Percentiles rank a stretch among this genome's conserved stretches.
phyloP scores from a whole-genome alignment of 2,329 filamentous ascomycete genomes.

The Rosellinia necatrix region DNA sequence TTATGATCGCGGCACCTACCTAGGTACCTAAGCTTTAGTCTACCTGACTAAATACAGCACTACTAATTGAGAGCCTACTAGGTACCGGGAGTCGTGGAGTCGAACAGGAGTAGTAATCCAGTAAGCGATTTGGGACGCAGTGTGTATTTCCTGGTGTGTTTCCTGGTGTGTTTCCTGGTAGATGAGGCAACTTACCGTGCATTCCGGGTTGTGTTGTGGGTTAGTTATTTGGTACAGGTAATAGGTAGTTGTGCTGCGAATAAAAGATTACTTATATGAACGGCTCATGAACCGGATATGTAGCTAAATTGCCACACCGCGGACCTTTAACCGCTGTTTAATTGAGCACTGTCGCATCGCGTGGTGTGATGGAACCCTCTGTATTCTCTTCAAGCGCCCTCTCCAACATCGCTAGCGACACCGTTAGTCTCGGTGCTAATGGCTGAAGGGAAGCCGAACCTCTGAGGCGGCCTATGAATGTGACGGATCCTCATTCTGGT shows the following conservation, averaged over 20 bases:
- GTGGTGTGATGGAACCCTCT: conserved; percentile 9
- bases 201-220: too few relatives aligned
- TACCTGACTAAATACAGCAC: too few relatives aligned
- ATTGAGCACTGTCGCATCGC: not conserved
- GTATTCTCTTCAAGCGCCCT: conserved; percentile 13
- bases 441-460: conserved; percentile 5
- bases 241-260: not conserved
- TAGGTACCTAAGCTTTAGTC: too few relatives aligned
- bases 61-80: too few relatives aligned
- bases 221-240: too few relatives aligned
- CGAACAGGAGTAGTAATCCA: too few relatives aligned
- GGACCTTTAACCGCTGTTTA: not conserved
- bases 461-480: too few relatives aligned
- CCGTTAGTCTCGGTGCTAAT: conserved; percentile 10
- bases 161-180: too few relatives aligned
- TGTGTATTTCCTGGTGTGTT: too few relatives aligned
- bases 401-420: not conserved
- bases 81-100: too few relatives aligned
- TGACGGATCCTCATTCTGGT: conserved; percentile 7
- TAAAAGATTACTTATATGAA: not conserved
- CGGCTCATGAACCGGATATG: not conserved
- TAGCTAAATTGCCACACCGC: too few relatives aligned
- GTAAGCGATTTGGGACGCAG: too few relatives aligned
- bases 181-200: not conserved
- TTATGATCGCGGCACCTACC: not conserved